Evolutionary conservation across 1,284 basidiomycete species (phyloP).

Genomic region (Marasmius oreades): DNA sequence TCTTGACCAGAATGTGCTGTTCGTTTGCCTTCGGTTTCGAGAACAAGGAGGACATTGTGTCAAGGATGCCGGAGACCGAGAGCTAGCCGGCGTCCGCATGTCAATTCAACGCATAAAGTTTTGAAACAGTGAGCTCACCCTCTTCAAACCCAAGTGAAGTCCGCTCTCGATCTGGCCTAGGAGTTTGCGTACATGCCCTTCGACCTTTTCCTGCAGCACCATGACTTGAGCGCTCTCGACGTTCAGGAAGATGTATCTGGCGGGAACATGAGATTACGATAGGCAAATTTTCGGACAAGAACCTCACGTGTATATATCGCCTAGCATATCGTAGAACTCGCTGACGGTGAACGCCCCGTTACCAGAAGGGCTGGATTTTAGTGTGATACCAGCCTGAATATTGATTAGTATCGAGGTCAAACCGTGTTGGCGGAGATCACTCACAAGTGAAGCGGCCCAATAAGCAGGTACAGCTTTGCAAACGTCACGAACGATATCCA

Average conservation of each 20-base stretch:
- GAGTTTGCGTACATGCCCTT: conserved; percentile 48
- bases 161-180: conserved; percentile 52
- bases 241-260: conserved; percentile 72
- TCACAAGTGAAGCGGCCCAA: neutral
- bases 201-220: conserved; percentile 48
- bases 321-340: conserved; percentile 61
- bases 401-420: conserved; percentile 4
- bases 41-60: conserved; percentile 41
- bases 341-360: conserved; percentile 57
- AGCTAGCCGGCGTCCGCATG: neutral
- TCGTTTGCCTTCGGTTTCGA: conserved; percentile 42
- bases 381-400: conserved; percentile 63
- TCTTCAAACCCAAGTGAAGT: conserved; percentile 25
- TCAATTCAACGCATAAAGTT: neutral
- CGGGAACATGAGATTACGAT: neutral
- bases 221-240: conserved; percentile 55
- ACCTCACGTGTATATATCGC: conserved; percentile 66
- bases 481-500: conserved; percentile 55
- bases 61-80: conserved; percentile 23
- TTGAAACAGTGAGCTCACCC: conserved; percentile 15
- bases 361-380: conserved; percentile 56
- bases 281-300: neutral
- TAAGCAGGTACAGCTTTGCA: neutral
- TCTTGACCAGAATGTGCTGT: conserved; percentile 50
- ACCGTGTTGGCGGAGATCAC: neutral